These are phyloP conservation scores for Fusarium equiseti DNA, from an alignment of 2,329 filamentous ascomycete species.

Conservation along the genomic window DNA sequence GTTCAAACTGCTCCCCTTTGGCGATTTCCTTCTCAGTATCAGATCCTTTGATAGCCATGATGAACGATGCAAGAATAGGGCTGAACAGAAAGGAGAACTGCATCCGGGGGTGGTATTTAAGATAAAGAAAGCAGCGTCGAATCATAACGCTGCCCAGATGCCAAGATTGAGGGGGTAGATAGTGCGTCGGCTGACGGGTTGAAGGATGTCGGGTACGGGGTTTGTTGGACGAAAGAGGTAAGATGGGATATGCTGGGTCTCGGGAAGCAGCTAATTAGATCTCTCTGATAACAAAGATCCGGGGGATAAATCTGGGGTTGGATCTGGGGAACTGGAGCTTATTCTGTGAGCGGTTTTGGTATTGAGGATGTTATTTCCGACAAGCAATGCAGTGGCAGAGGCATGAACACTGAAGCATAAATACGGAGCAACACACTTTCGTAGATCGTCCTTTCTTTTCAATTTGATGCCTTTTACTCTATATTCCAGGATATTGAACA, in stretches of 20 bases:
- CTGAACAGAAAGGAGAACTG: not conserved
- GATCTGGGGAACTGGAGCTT: slow-evolving; percentile 6
- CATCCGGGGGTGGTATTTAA: not conserved
- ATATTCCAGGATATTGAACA: too few relatives aligned
- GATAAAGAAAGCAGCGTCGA: not conserved
- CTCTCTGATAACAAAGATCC: not conserved
- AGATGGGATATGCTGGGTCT: not conserved
- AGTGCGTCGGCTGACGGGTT: slow-evolving; percentile 14
- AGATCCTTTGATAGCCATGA: slow-evolving; percentile 4
- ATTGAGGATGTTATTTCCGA: not conserved
- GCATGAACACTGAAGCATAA: too few relatives aligned
- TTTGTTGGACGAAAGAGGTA: not conserved
- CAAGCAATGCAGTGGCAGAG: too few relatives aligned
- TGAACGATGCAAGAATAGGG: not conserved
- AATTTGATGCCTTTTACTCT: too few relatives aligned
- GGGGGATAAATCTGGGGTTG: slow-evolving; percentile 1
- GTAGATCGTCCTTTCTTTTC: too few relatives aligned
- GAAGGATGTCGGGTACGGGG: slow-evolving; percentile 17
- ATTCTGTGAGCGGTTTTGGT: slow-evolving; percentile 10
- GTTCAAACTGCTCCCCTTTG: not conserved
- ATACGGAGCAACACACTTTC: too few relatives aligned
- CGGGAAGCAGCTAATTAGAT: not conserved
- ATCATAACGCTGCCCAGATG: not conserved
- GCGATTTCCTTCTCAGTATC: slow-evolving; percentile 11
- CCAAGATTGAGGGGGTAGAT: slow-evolving; percentile 27